Base-by-base conservation (phyloP, 2,329 filamentous ascomycete species). In the Cladosporium colombiae region DNA sequence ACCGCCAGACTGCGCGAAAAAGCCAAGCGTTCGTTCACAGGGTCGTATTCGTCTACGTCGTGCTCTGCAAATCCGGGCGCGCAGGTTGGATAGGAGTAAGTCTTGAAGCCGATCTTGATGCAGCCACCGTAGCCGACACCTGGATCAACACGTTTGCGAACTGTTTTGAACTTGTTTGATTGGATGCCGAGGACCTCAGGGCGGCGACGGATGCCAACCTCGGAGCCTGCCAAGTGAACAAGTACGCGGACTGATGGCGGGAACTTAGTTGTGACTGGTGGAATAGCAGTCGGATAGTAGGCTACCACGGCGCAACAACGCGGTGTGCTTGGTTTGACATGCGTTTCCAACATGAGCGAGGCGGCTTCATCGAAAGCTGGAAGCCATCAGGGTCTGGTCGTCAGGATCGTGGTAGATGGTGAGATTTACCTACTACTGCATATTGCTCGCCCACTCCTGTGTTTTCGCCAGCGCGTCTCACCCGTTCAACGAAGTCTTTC, bases 61-160 rank as follows among this genome's bases (percentile, higher is more conserved):
- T 84, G 82, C 76, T 93, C 90, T 0, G 90, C 90, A 68, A 93
- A 93, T 0, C 91, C 91, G 0, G 86, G 78, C 60, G 86, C 79
- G 0, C 78, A 85, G 67, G 82, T 80, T 13, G 83, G 80, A 69
- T 89, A 89, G 0, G 82, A 82, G 72, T 83, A 88, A 4, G 82
- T 77, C 50, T 78, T 78, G 66, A 81, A 80, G 57, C 77, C 74
- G n/a, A 81, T 75, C 64, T 79, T 78, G 27, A 82, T 74, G 40
- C 79, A 73, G 3, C 84, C 74, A 37, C 81, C 85, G 11, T 81
- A 80, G 11, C 84, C 84, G 2, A 83, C 80, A 0, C 84, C 84
- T 0, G 81, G 77, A 4, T 82, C 81, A 63, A 86, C 78, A 27
- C 78, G 79, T 67, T 84, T 83, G 23, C 78, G 80, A 25, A 81